A percentile compares a stretch with the other conserved stretches of the same genome.
Conservation (phyloP, 2,329 filamentous ascomycete genomes). For the Westerdykella aurantiaca region DNA sequence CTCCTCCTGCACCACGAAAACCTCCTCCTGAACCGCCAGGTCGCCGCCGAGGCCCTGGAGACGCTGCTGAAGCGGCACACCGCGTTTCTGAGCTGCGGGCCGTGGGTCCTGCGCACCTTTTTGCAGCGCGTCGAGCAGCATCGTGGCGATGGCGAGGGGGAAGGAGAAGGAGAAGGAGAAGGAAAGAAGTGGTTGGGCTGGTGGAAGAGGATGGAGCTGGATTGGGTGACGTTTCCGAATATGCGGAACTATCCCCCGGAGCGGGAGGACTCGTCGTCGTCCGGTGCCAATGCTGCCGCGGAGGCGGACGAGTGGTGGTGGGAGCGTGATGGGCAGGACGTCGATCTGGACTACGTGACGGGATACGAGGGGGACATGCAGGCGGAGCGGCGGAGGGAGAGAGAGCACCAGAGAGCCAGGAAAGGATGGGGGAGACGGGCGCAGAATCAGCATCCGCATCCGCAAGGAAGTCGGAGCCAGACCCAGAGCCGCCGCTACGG, state of each 20-base stretch:
- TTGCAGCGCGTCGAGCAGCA: conserved; percentile 22
- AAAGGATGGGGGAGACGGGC: no score
- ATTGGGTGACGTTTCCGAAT: conserved; percentile 34
- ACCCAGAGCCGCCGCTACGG: no score
- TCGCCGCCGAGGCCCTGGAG: conserved; percentile 32
- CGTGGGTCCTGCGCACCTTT: conserved; percentile 29
- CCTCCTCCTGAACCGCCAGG: conserved; percentile 30
- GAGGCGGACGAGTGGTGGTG: conserved; percentile 21
- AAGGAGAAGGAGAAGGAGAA: conserved; percentile 3
- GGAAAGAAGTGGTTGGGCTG: conserved; percentile 27
- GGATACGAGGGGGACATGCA: conserved; percentile 4
- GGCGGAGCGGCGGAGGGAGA: neutral
- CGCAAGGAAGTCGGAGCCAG: neutral
- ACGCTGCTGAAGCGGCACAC: conserved; percentile 31
- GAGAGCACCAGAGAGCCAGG: no score
- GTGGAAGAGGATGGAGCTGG: conserved; percentile 28
- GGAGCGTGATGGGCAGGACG: conserved; percentile 15
- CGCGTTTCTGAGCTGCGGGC: conserved; percentile 31
- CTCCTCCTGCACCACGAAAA: conserved; percentile 31
- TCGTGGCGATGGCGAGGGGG: conserved; percentile 4
- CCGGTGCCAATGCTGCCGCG: no score
- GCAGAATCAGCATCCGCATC: neutral
- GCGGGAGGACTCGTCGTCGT: conserved; percentile 9
- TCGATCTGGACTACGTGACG: conserved; percentile 26
- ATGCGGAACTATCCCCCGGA: conserved; percentile 29